phyloP scores from a whole-genome alignment of 768 basidiomycete genomes.

The Mycena kentingensis region DNA sequence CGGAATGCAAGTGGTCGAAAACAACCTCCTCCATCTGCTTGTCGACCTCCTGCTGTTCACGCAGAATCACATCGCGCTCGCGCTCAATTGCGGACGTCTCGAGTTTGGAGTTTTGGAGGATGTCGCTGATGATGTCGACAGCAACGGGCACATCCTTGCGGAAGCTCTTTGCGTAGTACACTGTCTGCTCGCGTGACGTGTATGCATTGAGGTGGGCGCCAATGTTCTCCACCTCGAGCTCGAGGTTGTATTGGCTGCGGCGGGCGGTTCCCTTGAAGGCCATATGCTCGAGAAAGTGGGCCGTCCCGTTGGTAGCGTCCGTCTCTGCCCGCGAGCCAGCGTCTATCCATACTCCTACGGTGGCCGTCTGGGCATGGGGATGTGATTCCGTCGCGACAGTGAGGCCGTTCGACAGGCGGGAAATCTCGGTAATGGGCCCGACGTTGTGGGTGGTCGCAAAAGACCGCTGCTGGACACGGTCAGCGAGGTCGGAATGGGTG shows the following conservation, averaged over 20 bases:
- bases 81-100: conserved; percentile 86
- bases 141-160: conserved; percentile 87
- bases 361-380: conserved; percentile 90
- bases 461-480: conserved; percentile 52
- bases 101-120: conserved; percentile 94
- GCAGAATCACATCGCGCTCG: conserved; percentile 93
- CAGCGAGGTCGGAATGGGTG: background rate
- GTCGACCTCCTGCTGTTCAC: conserved; percentile 99
- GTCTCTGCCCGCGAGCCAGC: conserved; percentile 97
- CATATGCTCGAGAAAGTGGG: conserved; percentile 99
- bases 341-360: conserved; percentile 99
- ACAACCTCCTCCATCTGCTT: conserved; percentile 98
- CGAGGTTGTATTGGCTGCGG: conserved; percentile 85
- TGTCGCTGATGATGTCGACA: conserved; percentile 97
- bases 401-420: conserved; percentile 92
- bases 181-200: conserved; percentile 98
- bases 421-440: conserved; percentile 83
- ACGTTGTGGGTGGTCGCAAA: conserved; percentile 75
- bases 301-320: conserved; percentile 91
- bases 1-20: conserved; percentile 95
- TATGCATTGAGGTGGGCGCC: conserved; percentile 98
- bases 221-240: conserved; percentile 96
- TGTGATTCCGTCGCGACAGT: conserved; percentile 93
- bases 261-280: conserved; percentile 94
- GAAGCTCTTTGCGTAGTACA: conserved; percentile 99